A percentile compares a stretch with the other conserved stretches of the same genome.
phyloP scores from a whole-genome alignment of 768 basidiomycete genomes.

The Boletus vermiculosoides region DNA sequence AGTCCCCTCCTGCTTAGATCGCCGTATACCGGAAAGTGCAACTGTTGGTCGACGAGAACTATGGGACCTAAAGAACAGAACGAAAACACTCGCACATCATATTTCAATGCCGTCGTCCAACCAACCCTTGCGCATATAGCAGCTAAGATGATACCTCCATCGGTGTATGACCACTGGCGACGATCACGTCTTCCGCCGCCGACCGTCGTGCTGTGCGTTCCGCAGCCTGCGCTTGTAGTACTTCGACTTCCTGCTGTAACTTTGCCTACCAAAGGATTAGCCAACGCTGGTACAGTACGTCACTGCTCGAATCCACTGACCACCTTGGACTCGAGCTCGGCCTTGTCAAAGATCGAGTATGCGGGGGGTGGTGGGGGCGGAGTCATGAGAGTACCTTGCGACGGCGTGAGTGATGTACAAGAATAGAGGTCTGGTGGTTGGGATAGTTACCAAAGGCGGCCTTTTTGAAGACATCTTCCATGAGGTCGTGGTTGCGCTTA shows the following conservation, averaged over 20 bases:
- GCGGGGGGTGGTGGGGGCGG: constrained; percentile 44
- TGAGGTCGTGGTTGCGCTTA: constrained; percentile 77
- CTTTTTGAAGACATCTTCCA: constrained; percentile 77
- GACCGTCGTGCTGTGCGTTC: constrained; percentile 39
- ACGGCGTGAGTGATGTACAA: background rate
- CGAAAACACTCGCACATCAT: background rate
- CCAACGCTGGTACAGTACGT: background rate
- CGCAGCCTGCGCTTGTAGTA: constrained; percentile 48
- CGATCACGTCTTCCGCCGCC: constrained; percentile 29
- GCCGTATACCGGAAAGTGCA: background rate
- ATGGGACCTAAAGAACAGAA: background rate
- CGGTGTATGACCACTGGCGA: constrained; percentile 30
- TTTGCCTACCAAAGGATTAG: constrained; percentile 43
- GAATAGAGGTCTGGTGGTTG: background rate
- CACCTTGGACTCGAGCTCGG: constrained; percentile 55
- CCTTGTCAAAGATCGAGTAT: constrained; percentile 59
- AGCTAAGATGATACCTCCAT: constrained; percentile 30
- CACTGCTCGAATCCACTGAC: constrained; percentile 36
- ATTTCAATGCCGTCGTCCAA: background rate
- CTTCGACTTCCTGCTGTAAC: constrained; percentile 57
- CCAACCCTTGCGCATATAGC: background rate
- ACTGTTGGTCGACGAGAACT: background rate
- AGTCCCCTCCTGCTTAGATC: background rate
- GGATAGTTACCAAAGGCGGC: constrained; percentile 56
- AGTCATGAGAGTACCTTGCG: constrained; percentile 44